These are phyloP conservation scores for Trypanosoma cruzi DNA, from an alignment of 208 protist genomes.

Conservation along the genomic window DNA sequence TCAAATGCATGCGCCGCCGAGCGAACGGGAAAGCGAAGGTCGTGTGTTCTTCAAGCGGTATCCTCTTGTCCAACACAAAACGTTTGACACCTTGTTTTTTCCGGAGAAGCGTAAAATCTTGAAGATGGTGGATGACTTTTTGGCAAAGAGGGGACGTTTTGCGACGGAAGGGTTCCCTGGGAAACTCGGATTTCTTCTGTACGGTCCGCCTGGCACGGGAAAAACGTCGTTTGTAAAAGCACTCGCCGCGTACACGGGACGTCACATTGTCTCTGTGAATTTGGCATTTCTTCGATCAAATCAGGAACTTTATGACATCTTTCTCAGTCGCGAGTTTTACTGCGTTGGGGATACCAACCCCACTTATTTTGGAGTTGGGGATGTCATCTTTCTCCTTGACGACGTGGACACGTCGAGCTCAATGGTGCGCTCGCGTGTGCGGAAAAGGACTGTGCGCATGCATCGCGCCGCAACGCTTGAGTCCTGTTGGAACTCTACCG, in stretches of 20 bases:
- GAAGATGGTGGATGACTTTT: slow-evolving; percentile 81
- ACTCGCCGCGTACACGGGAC: slow-evolving; percentile 99
- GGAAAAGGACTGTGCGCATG: slow-evolving; percentile 23
- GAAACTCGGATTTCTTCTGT: slow-evolving; percentile 98
- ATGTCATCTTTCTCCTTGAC: slow-evolving; percentile 90
- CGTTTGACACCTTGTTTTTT: slow-evolving; percentile 90
- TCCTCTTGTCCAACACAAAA: slow-evolving; percentile 70
- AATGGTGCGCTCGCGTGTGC: slow-evolving; percentile 69
- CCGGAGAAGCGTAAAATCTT: slow-evolving; percentile 64
- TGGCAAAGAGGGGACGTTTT: slow-evolving; percentile 72
- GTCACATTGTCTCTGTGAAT: slow-evolving; percentile 78
- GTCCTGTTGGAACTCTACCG: slow-evolving; percentile 26
- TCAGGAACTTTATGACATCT: slow-evolving; percentile 90
- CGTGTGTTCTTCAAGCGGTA: slow-evolving; percentile 68
- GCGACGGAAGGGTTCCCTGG: slow-evolving; percentile 83
- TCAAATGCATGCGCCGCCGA: slow-evolving; percentile 42
- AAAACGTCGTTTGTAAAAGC: slow-evolving; percentile 99
- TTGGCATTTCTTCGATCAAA: slow-evolving; percentile 80
- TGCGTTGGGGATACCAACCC: slow-evolving; percentile 55
- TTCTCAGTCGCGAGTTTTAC: slow-evolving; percentile 61
- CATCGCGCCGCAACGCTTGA: slow-evolving; percentile 30
- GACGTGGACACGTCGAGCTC: slow-evolving; percentile 74
- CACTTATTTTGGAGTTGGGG: slow-evolving; percentile 53
- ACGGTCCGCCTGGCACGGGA: slow-evolving; percentile 96
- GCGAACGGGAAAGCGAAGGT: background rate